phyloP scores from a whole-genome alignment of 768 basidiomycete genomes.

The Hygrophorus pudorinus region DNA sequence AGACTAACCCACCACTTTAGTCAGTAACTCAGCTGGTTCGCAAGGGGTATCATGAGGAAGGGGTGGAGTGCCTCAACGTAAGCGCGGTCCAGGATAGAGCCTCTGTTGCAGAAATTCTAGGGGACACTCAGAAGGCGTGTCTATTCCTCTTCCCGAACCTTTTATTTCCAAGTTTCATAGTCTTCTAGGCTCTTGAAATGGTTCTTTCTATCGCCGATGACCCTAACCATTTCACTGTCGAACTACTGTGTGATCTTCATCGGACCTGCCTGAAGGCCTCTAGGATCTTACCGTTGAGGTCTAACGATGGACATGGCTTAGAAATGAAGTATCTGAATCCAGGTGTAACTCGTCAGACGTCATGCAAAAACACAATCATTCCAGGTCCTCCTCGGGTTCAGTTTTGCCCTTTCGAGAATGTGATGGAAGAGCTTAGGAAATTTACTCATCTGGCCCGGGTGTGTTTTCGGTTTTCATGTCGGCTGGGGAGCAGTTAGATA shows the following conservation, averaged over 20 bases:
- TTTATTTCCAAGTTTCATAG: background rate
- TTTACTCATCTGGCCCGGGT: conserved; percentile 1
- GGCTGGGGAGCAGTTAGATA: background rate
- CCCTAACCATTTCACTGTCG: background rate
- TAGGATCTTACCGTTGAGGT: background rate
- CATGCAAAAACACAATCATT: background rate
- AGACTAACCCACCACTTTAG: background rate
- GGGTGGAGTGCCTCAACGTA: background rate
- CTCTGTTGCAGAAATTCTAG: background rate
- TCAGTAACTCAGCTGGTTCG: background rate
- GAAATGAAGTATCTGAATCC: background rate
- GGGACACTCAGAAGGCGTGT: background rate
- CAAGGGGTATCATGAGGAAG: background rate
- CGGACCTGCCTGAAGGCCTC: background rate
- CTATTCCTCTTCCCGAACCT: background rate
- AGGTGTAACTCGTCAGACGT: background rate
- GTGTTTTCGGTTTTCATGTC: background rate
- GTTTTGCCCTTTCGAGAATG: conserved; percentile 1
- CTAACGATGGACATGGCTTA: background rate
- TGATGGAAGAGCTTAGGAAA: background rate
- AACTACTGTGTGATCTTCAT: background rate
- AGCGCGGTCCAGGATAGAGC: background rate
- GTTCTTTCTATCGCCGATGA: background rate
- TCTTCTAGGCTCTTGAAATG: background rate
- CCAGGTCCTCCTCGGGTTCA: background rate